A percentile compares a stretch with the other conserved stretches of the same genome.
These are phyloP conservation scores for Monotropa hypopitys DNA, from an alignment of 179 eudicot species.

Conservation along the genomic window DNA sequence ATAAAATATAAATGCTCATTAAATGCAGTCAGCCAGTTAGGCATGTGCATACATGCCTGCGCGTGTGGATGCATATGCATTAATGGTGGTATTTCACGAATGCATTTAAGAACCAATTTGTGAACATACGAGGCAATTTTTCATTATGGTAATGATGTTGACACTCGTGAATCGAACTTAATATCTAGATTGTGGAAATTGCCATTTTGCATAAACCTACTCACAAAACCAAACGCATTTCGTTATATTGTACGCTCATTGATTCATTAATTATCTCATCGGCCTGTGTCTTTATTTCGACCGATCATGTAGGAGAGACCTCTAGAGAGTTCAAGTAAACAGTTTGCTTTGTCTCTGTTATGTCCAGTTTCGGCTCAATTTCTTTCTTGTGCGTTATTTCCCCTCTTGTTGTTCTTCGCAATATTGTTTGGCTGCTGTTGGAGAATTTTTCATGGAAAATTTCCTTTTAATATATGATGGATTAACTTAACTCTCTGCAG, in stretches of 20 bases:
- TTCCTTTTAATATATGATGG: neutral
- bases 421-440: neutral
- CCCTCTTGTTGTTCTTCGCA: neutral
- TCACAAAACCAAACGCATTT: neutral
- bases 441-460: neutral
- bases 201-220: neutral
- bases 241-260: neutral
- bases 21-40: neutral
- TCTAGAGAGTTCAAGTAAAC: neutral
- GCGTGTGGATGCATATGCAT: too few species aligned
- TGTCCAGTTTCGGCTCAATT: neutral
- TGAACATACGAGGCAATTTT: neutral
- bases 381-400: too few species aligned
- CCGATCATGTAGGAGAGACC: neutral
- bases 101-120: neutral
- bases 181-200: neutral
- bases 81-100: neutral
- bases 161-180: neutral
- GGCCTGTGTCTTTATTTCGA: neutral
- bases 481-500: slow-evolving; percentile 23
- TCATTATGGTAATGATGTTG: neutral
- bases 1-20: neutral
- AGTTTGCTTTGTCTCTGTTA: neutral
- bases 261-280: too few species aligned
- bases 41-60: neutral